Evolutionary conservation across 805 yeast genomes (phyloP), one percentile per base, ranked within the genome.

Genomic region (Maudiozyma barnettii): DNA sequence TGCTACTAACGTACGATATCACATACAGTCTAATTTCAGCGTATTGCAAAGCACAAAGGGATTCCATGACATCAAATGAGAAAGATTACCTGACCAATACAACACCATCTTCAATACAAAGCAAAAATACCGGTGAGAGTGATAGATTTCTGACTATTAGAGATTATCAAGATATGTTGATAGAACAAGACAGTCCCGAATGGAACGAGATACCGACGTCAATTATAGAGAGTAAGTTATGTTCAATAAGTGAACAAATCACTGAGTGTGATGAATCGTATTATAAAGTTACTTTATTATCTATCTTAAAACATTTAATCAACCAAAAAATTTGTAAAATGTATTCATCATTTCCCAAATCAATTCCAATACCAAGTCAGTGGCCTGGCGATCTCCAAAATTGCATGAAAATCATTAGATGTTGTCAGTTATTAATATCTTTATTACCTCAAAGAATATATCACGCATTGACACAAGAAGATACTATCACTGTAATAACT

Each of bases 371-470:
- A 40, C 58, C 73, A 53, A 31, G 49, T 51, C 40, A 62, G 51
- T 43, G 55, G 56, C 45, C 67, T 48, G 55, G 55, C 12, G 57
- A 60, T 13, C 67, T 69, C 2, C 69, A 76, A 2, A 53, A 51
- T 2, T 61, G 65, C 7, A 64, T 74, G 1, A 54, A 71, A n/a
- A 50, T 58, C 3, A 55, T 68, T 2, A 65, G 72, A 16, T 63
- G 69, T 18, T 58, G 64, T 14, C 68, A 67, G 46, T 62, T 71
- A 45, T 61, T 82, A 5, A 62, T 80, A 3, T 72, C 75, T 23
- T 60, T 80, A 26, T 50, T 81, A 5, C 71, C 77, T 2, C 71
- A 77, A 2, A 72, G 71, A 50, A 63, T 76, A 40, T 63, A 59
- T 39, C 30, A 53, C 47, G 23, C 50, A 49, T 40, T 62, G 30